Conservation (phyloP, 163 green algal genomes). For the Chloromonas sp. region DNA sequence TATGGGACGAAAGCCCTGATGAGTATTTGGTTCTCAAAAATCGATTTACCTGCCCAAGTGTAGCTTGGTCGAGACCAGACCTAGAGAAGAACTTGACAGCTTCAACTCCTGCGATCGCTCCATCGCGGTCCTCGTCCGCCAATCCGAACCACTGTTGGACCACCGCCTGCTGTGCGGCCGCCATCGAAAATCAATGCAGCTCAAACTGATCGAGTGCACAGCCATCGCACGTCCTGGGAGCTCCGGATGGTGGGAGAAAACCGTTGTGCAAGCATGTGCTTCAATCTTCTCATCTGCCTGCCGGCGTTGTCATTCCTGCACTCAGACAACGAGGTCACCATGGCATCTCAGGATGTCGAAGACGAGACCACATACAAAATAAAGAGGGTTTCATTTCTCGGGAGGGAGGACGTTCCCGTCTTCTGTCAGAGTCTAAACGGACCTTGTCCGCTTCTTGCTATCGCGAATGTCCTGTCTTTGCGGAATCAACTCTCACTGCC, state of each 20-base stretch:
- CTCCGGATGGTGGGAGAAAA: too few species aligned
- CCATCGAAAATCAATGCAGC: neutral
- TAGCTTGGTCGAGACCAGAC: constrained; percentile 58
- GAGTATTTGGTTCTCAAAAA: too few species aligned
- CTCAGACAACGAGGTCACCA: too few species aligned
- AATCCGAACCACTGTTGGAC: constrained; percentile 1
- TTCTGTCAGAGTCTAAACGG: constrained; percentile 90
- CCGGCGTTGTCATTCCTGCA: too few species aligned
- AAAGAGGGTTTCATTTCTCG: constrained; percentile 64
- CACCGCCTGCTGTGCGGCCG: neutral
- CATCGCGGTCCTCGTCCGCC: constrained; percentile 53
- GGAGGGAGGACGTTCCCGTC: constrained; percentile 40
- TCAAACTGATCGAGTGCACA: neutral
- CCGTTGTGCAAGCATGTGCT: too few species aligned
- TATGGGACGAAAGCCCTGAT: too few species aligned
- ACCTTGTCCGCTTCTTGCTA: constrained; percentile 86
- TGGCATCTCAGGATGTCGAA: too few species aligned
- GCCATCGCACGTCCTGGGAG: neutral
- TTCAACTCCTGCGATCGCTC: constrained; percentile 58
- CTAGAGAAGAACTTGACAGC: constrained; percentile 78
- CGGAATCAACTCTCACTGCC: neutral
- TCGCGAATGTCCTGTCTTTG: neutral
- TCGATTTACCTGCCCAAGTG: constrained; percentile 64
- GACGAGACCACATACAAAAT: constrained; percentile 31
- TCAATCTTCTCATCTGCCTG: too few species aligned